Conservation (phyloP, 495 filamentous ascomycete species). For the Penicillium bovifimosum region DNA sequence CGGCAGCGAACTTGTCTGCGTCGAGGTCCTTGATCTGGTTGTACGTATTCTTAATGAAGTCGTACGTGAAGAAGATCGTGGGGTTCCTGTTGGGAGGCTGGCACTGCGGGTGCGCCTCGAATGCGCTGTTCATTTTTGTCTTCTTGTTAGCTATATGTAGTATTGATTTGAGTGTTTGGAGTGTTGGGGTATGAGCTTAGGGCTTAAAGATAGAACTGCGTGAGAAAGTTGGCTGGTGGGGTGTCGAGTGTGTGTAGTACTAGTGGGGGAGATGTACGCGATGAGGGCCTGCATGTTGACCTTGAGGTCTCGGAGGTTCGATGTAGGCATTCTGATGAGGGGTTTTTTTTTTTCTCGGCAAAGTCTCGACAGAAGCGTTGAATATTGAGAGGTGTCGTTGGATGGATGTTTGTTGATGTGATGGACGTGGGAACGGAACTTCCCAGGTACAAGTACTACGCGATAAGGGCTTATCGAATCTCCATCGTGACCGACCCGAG, state of each 20-base stretch:
- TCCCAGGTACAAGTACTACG: too few relatives aligned
- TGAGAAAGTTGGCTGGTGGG: neutral
- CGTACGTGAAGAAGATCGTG: slow-evolving; percentile 30
- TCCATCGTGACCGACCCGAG: too few relatives aligned
- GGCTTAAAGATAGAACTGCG: neutral
- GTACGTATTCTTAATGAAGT: slow-evolving; percentile 32
- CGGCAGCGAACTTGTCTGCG: slow-evolving; percentile 18
- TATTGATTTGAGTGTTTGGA: neutral
- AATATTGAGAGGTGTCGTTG: neutral
- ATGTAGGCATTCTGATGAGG: neutral
- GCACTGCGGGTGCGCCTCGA: slow-evolving; percentile 30
- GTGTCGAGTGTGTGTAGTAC: too few relatives aligned
- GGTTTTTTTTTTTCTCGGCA: slow-evolving; percentile 4
- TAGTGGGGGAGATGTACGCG: slow-evolving; percentile 20
- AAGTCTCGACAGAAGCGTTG: neutral
- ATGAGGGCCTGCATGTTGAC: slow-evolving; percentile 25
- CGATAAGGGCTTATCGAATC: too few relatives aligned
- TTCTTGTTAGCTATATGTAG: neutral
- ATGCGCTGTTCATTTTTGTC: slow-evolving; percentile 12
- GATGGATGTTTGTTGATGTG: neutral
- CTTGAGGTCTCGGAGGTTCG: slow-evolving; percentile 16
- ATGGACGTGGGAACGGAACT: neutral
- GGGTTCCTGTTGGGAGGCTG: slow-evolving; percentile 26
- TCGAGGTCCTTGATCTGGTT: slow-evolving; percentile 23
- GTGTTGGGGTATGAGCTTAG: too few relatives aligned